Evolutionary conservation across 768 basidiomycete species (phyloP).

Genomic region (Russula sp.): DNA sequence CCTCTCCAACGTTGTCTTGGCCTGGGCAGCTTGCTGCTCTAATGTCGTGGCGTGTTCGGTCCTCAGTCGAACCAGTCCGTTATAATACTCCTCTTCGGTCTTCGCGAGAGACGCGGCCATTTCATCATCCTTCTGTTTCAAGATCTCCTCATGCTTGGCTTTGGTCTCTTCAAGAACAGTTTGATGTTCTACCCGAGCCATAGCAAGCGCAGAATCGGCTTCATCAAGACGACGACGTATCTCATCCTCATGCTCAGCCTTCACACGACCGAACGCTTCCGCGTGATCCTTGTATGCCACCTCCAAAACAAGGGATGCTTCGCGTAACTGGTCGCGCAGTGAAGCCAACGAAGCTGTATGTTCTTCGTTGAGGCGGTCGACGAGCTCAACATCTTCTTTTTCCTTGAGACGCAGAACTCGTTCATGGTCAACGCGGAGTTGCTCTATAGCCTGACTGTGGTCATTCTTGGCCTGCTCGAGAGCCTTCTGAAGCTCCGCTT

Average conservation of each 20-base stretch:
- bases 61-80: constrained; percentile 73
- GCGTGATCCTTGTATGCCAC: constrained; percentile 55
- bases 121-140: constrained; percentile 62
- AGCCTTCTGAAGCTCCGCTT: constrained; percentile 51
- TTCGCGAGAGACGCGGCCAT: constrained; percentile 55
- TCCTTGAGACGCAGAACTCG: constrained; percentile 44
- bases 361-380: constrained; percentile 49
- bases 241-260: constrained; percentile 39
- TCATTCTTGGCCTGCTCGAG: constrained; percentile 51
- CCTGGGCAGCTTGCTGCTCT: constrained; percentile 57
- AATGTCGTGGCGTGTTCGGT: constrained; percentile 66
- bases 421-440: constrained; percentile 47
- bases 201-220: constrained; percentile 48
- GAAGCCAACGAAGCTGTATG: constrained; percentile 43
- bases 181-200: constrained; percentile 51
- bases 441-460: constrained; percentile 49
- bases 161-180: constrained; percentile 48
- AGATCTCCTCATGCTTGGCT: constrained; percentile 52
- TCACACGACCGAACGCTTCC: constrained; percentile 55
- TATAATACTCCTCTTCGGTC: constrained; percentile 81
- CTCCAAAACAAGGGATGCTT: constrained; percentile 35
- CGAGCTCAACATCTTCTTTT: constrained; percentile 42
- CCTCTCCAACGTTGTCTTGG: constrained; percentile 61
- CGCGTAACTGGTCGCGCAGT: constrained; percentile 37
- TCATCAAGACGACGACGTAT: constrained; percentile 55